These are phyloP conservation scores for Mycosphaerella sp. DNA, from an alignment of 2,329 filamentous ascomycete species.

Conservation along the genomic window DNA sequence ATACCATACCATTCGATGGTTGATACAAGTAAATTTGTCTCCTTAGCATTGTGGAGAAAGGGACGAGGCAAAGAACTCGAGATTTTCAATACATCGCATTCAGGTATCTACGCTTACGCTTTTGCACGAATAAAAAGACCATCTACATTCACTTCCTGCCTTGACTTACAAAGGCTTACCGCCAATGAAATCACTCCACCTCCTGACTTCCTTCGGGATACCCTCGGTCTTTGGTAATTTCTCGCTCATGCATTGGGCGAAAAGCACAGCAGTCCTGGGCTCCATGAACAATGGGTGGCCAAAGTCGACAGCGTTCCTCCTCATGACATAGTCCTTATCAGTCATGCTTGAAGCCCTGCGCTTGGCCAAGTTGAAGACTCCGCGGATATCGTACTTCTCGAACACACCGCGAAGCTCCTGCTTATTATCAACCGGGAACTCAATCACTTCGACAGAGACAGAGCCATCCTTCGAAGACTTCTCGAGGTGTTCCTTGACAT, in stretches of 20 bases:
- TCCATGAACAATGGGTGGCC: slow-evolving; percentile 98
- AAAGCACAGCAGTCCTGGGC: slow-evolving; percentile 93
- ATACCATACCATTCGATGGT: too few species aligned
- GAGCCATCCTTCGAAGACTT: slow-evolving; percentile 56
- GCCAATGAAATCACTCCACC: slow-evolving; percentile 94
- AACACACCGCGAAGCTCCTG: slow-evolving; percentile 90
- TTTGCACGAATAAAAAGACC: not conserved
- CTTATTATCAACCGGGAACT: slow-evolving; percentile 97
- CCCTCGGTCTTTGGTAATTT: slow-evolving; percentile 84
- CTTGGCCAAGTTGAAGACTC: slow-evolving; percentile 90
- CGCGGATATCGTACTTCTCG: slow-evolving; percentile 91
- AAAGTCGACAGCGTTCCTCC: slow-evolving; percentile 93
- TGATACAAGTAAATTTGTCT: too few species aligned
- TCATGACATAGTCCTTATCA: slow-evolving; percentile 97
- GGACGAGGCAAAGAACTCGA: not conserved
- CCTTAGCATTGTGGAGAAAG: too few species aligned
- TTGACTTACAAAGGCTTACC: slow-evolving; percentile 62
- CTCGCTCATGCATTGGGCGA: slow-evolving; percentile 93
- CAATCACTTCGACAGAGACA: slow-evolving; percentile 77
- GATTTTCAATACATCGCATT: not conserved
- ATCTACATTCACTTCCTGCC: not conserved
- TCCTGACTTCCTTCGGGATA: slow-evolving; percentile 82
- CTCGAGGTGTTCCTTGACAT: slow-evolving; percentile 81
- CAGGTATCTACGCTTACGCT: not conserved
- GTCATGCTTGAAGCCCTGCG: slow-evolving; percentile 73